A percentile compares a stretch with the other conserved stretches of the same genome.
Evolutionary conservation across 495 filamentous ascomycete species (phyloP).

Genomic region (Letharia columbiana): DNA sequence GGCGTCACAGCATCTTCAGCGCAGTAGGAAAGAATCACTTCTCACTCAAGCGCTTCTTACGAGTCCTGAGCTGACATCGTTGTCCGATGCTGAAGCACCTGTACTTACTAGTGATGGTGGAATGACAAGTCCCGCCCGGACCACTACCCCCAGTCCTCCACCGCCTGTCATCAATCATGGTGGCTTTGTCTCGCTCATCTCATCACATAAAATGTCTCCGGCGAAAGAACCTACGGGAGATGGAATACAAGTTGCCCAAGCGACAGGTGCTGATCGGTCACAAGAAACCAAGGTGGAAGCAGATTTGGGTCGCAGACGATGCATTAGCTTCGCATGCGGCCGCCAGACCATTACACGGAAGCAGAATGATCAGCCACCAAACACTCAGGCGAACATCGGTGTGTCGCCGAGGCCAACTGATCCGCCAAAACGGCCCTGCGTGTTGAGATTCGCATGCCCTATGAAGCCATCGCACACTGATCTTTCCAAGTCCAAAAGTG

Average conservation of each 20-base stretch:
- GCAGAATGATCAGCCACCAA: conserved; percentile 4
- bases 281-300: conserved; percentile 45
- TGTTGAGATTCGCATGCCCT: conserved; percentile 56
- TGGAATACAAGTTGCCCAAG: conserved; percentile 25
- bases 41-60: conserved; percentile 69
- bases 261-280: conserved; percentile 23
- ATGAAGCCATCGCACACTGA: conserved; percentile 33
- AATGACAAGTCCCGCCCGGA: conserved; percentile 80
- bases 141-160: conserved; percentile 82
- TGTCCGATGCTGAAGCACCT: conserved; percentile 30
- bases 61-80: conserved; percentile 47
- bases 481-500: not conserved
- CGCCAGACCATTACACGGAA: conserved; percentile 27
- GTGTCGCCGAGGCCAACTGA: conserved; percentile 4
- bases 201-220: not conserved
- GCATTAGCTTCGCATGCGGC: conserved; percentile 86
- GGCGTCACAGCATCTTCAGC: conserved; percentile 34
- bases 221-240: not conserved
- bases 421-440: conserved; percentile 42
- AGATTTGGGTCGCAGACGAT: conserved; percentile 64
- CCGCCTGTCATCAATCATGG: conserved; percentile 36
- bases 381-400: not conserved
- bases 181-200: conserved; percentile 10
- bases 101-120: conserved; percentile 80
- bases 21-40: conserved; percentile 59